phyloP scores from a whole-genome alignment of 2,329 filamentous ascomycete species.

The Curvularia verruculosa region DNA sequence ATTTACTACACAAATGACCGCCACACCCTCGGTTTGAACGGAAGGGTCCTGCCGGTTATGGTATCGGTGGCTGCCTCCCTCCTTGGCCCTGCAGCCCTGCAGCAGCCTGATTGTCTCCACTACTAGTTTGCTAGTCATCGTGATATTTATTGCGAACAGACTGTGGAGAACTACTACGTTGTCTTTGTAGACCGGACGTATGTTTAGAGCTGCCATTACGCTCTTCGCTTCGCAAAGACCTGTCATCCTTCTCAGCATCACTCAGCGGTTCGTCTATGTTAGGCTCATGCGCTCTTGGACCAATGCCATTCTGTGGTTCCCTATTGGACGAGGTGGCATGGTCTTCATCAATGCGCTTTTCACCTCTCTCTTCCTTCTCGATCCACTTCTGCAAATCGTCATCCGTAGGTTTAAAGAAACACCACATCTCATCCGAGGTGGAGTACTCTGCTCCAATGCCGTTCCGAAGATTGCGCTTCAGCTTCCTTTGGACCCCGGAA shows the following conservation, averaged over 20 bases:
- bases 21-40: constrained; percentile 16
- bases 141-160: constrained; percentile 12
- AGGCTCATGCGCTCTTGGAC: background rate
- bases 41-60: constrained; percentile 18
- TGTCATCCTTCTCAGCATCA: constrained; percentile 10
- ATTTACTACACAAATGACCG: constrained; percentile 3
- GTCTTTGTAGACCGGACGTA: background rate
- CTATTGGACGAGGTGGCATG: constrained; percentile 11
- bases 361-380: constrained; percentile 23
- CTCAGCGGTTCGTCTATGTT: background rate
- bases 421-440: constrained; percentile 60
- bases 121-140: constrained; percentile 3
- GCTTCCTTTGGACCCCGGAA: constrained; percentile 51
- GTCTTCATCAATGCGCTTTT: constrained; percentile 27
- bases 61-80: constrained; percentile 16
- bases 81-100: constrained; percentile 7
- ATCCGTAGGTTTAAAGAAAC: constrained; percentile 53
- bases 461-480: constrained; percentile 45
- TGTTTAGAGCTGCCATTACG: background rate
- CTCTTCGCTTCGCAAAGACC: constrained; percentile 7
- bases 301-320: background rate
- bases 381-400: constrained; percentile 38
- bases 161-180: constrained; percentile 3
- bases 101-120: background rate
- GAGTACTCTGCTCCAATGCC: constrained; percentile 43